These are phyloP conservation scores for Naematelia aurantialba DNA, from an alignment of 768 basidiomycete species.

Conservation along the genomic window DNA sequence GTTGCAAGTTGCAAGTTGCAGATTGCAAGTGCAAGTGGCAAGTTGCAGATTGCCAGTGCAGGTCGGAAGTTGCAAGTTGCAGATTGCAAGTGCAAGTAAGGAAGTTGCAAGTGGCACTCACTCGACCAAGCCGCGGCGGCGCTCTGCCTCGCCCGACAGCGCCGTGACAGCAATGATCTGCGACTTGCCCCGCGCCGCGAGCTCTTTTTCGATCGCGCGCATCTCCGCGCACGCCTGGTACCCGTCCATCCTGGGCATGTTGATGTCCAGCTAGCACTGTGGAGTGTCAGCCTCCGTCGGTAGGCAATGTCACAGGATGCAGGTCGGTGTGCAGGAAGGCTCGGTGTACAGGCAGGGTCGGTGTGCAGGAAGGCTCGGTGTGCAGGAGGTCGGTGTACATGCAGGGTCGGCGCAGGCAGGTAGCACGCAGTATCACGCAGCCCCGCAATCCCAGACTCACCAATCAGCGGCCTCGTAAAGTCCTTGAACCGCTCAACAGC, in stretches of 20 bases:
- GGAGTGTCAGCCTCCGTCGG: not conserved
- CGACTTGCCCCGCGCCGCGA: slow-evolving; percentile 6
- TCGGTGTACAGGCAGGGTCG: not conserved
- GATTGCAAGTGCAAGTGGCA: too few species aligned
- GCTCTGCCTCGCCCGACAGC: slow-evolving; percentile 38
- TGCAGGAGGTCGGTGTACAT: too few species aligned
- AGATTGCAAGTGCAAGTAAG: not conserved
- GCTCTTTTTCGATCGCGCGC: slow-evolving; percentile 31
- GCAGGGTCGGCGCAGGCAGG: too few species aligned
- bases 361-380: too few species aligned
- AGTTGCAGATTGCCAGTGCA: not conserved
- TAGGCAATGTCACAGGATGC: not conserved
- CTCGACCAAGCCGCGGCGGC: slow-evolving; percentile 35
- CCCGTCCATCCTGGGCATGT: slow-evolving; percentile 47
- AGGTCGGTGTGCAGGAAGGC: not conserved
- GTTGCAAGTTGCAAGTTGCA: too few species aligned
- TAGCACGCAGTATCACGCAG: too few species aligned
- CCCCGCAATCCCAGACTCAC: too few species aligned
- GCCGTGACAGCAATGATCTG: slow-evolving; percentile 47
- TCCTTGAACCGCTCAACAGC: slow-evolving; percentile 35
- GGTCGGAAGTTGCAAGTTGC: not conserved
- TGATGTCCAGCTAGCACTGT: slow-evolving; percentile 44
- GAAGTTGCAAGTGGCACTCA: too few species aligned
- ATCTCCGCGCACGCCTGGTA: slow-evolving; percentile 39
- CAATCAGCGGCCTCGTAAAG: slow-evolving; percentile 17